These are phyloP conservation scores for Botryosphaeria dothidea DNA, from an alignment of 2,329 filamentous ascomycete genomes.

Conservation along the genomic window DNA sequence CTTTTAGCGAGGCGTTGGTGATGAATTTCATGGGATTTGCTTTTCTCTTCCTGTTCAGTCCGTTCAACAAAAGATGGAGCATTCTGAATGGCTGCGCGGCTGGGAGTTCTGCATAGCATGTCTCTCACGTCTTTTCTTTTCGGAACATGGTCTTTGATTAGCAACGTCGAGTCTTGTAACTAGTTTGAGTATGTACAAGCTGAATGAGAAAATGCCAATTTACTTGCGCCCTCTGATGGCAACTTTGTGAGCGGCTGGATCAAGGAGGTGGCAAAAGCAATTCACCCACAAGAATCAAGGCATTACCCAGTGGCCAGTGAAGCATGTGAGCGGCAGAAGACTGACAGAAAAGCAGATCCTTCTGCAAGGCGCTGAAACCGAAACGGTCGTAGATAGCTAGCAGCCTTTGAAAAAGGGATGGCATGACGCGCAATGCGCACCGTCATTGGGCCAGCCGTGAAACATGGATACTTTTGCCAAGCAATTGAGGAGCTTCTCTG, in stretches of 20 bases:
- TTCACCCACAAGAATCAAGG: background rate
- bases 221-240: background rate
- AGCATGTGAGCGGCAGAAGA: background rate
- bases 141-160: background rate
- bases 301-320: background rate
- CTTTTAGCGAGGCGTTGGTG: slow-evolving; percentile 15
- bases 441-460: background rate
- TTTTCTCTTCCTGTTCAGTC: background rate
- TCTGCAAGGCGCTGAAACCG: background rate
- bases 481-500: background rate
- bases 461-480: background rate
- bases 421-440: background rate
- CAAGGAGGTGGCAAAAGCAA: background rate
- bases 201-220: background rate
- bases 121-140: background rate
- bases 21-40: background rate
- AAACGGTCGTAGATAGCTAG: background rate
- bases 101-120: background rate
- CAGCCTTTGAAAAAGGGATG: background rate
- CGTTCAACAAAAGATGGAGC: background rate
- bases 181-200: background rate
- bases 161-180: background rate
- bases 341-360: background rate
- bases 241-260: background rate
- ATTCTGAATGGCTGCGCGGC: background rate